phyloP scores from a whole-genome alignment of 1,284 basidiomycete genomes.

The Cryptococcus sp. region DNA sequence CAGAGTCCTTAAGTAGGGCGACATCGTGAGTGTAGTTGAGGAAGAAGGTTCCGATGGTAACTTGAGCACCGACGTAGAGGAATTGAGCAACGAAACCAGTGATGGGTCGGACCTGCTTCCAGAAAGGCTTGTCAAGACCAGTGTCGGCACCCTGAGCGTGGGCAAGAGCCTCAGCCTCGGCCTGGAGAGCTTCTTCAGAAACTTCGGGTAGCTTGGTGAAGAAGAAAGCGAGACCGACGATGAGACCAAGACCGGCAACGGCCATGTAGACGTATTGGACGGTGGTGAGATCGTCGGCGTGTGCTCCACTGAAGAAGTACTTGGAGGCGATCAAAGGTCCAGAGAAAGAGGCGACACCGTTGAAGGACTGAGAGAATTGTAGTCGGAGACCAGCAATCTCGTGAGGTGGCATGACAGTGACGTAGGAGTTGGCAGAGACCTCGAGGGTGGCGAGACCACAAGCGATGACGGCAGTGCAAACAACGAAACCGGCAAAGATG shows the following conservation, averaged over 20 bases:
- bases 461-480: conserved; percentile 60
- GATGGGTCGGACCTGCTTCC: conserved; percentile 64
- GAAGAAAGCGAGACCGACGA: conserved; percentile 66
- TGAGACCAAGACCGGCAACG: conserved; percentile 55
- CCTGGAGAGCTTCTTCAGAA: conserved; percentile 52
- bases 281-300: conserved; percentile 60
- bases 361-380: conserved; percentile 77
- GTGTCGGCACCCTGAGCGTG: conserved; percentile 48
- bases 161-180: conserved; percentile 54
- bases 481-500: conserved; percentile 67
- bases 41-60: conserved; percentile 66
- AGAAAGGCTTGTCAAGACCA: conserved; percentile 54
- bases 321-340: conserved; percentile 72
- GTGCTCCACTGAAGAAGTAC: conserved; percentile 67
- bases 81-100: conserved; percentile 71
- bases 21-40: conserved; percentile 66
- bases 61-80: conserved; percentile 63
- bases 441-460: conserved; percentile 57
- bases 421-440: conserved; percentile 66
- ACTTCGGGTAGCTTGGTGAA: conserved; percentile 72
- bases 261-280: conserved; percentile 81
- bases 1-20: conserved; percentile 56
- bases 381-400: conserved; percentile 71
- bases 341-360: conserved; percentile 71
- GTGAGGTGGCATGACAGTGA: conserved; percentile 55